Percentiles rank a stretch among this genome's conserved stretches.
These are phyloP conservation scores for Rhizophora apiculata DNA, from an alignment of 345 rosid genomes.

Conservation along the genomic window DNA sequence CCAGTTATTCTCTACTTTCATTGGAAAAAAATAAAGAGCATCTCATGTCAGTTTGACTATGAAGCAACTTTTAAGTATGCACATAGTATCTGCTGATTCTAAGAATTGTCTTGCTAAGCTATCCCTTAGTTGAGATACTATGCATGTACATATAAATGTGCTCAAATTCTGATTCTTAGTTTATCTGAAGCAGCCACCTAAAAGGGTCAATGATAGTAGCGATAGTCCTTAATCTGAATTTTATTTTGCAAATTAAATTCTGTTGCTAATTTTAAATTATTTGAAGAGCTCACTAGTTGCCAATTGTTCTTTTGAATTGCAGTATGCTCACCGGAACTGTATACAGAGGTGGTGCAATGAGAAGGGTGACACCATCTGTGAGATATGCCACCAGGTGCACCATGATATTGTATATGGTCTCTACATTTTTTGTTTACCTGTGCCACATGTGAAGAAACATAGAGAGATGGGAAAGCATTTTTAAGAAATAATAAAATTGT, in stretches of 20 bases:
- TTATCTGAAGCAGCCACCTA: too few relatives aligned
- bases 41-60: too few relatives aligned
- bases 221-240: not conserved
- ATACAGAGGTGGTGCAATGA: slow-evolving; percentile 89
- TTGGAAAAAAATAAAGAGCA: too few relatives aligned
- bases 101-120: too few relatives aligned
- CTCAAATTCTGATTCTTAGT: not conserved
- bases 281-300: not conserved
- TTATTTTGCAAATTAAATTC: not conserved
- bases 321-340: slow-evolving; percentile 86
- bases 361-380: slow-evolving; percentile 76
- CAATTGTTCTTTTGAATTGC: slow-evolving; percentile 12
- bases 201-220: not conserved
- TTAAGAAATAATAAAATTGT: not conserved
- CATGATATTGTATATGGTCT: slow-evolving; percentile 1
- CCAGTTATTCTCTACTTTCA: too few relatives aligned
- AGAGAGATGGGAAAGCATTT: not conserved
- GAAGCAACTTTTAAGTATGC: too few relatives aligned
- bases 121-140: not conserved
- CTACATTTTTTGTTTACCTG: not conserved
- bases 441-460: not conserved
- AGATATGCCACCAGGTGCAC: slow-evolving; percentile 76
- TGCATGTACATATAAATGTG: not conserved
- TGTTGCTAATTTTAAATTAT: not conserved
- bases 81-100: too few relatives aligned